These are phyloP conservation scores for Ustilago nuda DNA, from an alignment of 1,284 basidiomycete species.

Conservation along the genomic window DNA sequence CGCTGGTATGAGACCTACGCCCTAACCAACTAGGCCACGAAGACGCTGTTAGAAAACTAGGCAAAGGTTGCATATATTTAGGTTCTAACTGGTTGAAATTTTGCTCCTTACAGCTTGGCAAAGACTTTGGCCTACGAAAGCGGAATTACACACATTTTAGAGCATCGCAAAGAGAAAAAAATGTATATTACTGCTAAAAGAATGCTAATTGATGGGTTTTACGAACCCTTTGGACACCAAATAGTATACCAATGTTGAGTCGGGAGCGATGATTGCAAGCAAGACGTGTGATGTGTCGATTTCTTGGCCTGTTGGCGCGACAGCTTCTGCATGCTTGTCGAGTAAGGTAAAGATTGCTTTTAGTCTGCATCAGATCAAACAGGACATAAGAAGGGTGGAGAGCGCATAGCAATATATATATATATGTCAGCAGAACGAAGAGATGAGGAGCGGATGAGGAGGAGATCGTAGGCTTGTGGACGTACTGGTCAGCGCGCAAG, in stretches of 20 bases:
- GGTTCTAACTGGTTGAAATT: too few relatives aligned
- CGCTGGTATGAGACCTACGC: slow-evolving; percentile 54
- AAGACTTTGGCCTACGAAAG: too few relatives aligned
- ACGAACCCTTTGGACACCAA: slow-evolving; percentile 61
- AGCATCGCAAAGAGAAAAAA: too few relatives aligned
- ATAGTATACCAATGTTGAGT: slow-evolving; percentile 67
- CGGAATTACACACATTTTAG: too few relatives aligned
- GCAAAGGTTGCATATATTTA: not conserved
- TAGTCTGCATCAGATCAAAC: slow-evolving; percentile 15
- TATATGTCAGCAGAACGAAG: not conserved
- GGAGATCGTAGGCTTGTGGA: not conserved
- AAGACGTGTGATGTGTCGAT: slow-evolving; percentile 48
- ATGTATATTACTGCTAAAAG: not conserved
- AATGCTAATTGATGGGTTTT: slow-evolving; percentile 63
- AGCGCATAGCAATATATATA: not conserved
- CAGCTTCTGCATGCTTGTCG: slow-evolving; percentile 19
- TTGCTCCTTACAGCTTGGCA: too few relatives aligned
- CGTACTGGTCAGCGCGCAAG: slow-evolving; percentile 32
- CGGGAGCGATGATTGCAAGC: slow-evolving; percentile 62
- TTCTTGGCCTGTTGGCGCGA: slow-evolving; percentile 5
- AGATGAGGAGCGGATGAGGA: not conserved
- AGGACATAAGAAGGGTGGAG: too few relatives aligned
- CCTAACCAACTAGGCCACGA: slow-evolving; percentile 55
- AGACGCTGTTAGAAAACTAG: slow-evolving; percentile 9
- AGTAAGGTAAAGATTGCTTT: slow-evolving; percentile 40